A percentile compares a stretch with the other conserved stretches of the same genome.
Evolutionary conservation across 2,329 filamentous ascomycete genomes (phyloP).

Genomic region (Cercospora sp.): DNA sequence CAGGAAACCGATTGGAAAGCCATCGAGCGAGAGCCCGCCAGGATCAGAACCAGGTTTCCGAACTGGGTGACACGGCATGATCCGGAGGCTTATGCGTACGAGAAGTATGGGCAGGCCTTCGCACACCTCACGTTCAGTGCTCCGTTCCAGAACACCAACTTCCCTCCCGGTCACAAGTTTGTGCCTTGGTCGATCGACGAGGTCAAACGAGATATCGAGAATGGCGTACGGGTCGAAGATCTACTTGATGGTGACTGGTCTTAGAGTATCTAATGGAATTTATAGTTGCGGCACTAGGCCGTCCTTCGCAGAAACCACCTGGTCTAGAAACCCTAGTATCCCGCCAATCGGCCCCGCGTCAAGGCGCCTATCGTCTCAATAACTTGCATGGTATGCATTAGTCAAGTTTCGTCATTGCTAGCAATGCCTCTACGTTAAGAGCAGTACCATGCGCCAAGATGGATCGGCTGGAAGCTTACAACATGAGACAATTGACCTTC

Average conservation of each 20-base stretch:
- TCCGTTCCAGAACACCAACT: not conserved
- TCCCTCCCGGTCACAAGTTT: not conserved
- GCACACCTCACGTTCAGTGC: constrained; percentile 4
- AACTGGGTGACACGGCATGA: constrained; percentile 54
- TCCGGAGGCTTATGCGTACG: constrained; percentile 50
- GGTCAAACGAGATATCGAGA: not conserved
- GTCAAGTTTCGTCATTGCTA: too few species aligned
- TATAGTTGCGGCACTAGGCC: too few species aligned
- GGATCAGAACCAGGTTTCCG: constrained; percentile 51
- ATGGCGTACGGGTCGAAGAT: not conserved
- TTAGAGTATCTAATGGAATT: too few species aligned
- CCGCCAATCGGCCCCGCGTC: too few species aligned
- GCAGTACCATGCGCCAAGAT: too few species aligned
- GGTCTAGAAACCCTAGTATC: too few species aligned
- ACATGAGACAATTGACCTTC: too few species aligned
- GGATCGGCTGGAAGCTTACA: too few species aligned
- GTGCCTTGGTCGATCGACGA: not conserved
- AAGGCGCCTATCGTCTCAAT: too few species aligned
- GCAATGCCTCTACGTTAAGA: too few species aligned
- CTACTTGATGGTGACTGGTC: not conserved
- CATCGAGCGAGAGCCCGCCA: constrained; percentile 49
- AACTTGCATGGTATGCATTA: too few species aligned
- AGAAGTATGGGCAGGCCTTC: constrained; percentile 34
- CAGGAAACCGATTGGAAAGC: constrained; percentile 54
- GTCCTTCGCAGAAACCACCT: too few species aligned